Base-by-base conservation (phyloP, 2,329 filamentous ascomycete species). In the Hirsutella thompsonii region DNA sequence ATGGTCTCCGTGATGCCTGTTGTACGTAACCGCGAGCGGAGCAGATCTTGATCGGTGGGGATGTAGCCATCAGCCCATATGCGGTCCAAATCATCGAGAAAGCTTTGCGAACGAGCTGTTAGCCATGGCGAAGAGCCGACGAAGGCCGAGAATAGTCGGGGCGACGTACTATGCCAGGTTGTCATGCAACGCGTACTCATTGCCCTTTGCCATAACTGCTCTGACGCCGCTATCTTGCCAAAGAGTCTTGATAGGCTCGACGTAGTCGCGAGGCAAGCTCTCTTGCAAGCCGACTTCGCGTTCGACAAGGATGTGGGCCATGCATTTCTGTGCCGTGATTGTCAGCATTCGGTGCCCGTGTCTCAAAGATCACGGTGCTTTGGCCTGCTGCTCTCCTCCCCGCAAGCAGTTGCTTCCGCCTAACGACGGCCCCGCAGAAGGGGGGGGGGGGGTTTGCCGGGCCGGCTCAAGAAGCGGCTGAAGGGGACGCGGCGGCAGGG, bases 1-100 rank as follows among this genome's bases (percentile, higher is more conserved):
- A 84, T 90, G 18, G 89, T 95, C 68, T 94, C 88, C 26, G 88
- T 94, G 59, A 95, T 94, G 80, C 89, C 89, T 20, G 89, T 94
- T 2, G 89, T 95, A 78, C 94, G 94, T 66, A 94, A 86, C 81
- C 90, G 88, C 52, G 89, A 94, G 52, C 88, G 82, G 44, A 95
- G 81, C 20, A 95, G 86, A 61, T 95, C 90, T 67, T 94, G 87
- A 62, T 95, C 88, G 57, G 88, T 94, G 50, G 89, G 89, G 61
- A 94, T 83, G 65, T 94, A 95, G 60, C 94, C 89, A 41, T 86
- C 83, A 35, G 84, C 81, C 37, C 86, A 84, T 54, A 95, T 94
- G 51, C 89, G 86, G 43, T 85, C 80, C 56, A 94, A 89, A 49
- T 90, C 90, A 62, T 95, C 88, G 61, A 95, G 95, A 73, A 94